Evolutionary conservation across 2,329 filamentous ascomycete species (phyloP), one percentile per base, ranked within the genome.

Genomic region (Penicillium sp.): DNA sequence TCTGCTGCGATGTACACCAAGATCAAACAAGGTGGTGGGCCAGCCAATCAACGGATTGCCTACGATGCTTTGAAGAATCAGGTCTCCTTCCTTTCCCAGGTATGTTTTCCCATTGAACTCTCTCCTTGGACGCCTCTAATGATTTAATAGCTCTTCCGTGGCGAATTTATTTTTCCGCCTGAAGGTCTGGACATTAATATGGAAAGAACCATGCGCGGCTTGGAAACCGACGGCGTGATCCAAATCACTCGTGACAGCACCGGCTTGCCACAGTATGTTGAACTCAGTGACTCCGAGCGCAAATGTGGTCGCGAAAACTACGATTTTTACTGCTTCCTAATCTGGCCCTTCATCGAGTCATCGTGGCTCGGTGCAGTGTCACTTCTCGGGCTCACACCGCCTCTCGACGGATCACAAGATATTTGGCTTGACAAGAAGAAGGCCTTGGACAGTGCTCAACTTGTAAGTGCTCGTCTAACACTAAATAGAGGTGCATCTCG

Each of bases 261-360:
- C 0, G 72, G 76, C 4, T 78, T 76, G 0, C 76, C 79, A 0
- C 79, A 89, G n/a, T 74, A 75, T 47, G 75, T 96, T 32, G 89
- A 89, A 4, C 76, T 98, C 6, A 86, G 87, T 15, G 81, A 87
- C 5, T 73, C 80, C 3, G 93, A 98, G 69, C 80, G 91, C 15
- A 77, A 80, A 27, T 83, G 81, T 6, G 93, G 93, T 1, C 78
- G 92, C 32, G 93, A 98, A 70, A 97, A 96, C 63, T 98, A 88
- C 63, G 93, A 98, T 66, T 98, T 98, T 71, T 97, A 97, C 73
- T 97, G 92, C 73, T 98, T 97, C 77, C 74, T 98, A 18, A 89
- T 98, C 55, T 98, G 93, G 93, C 93, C 93, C 0, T 98, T 98
- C 60, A 91, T 97, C 58, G 93, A 98, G 70, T 87, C 91, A 0